These are phyloP conservation scores for Helichrysum umbraculigerum DNA, from an alignment of 129 eudicot species.

Conservation along the genomic window DNA sequence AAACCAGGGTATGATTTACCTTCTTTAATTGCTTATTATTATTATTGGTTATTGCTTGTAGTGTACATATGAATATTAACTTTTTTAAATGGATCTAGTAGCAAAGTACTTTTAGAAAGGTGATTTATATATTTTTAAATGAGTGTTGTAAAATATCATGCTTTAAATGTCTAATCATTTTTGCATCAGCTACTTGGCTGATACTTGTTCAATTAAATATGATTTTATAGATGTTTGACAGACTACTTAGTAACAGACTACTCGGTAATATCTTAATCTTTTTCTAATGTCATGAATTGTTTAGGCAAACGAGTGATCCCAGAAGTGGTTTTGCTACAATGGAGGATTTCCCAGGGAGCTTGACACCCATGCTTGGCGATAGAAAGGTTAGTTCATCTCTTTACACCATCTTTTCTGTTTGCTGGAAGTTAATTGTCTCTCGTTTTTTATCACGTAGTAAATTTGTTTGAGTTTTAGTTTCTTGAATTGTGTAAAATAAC, in stretches of 20 bases:
- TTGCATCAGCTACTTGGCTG: not conserved
- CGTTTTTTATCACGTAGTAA: not conserved
- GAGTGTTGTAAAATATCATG: not conserved
- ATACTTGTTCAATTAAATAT: not conserved
- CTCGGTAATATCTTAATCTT: no score
- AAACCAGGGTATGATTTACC: constrained; percentile 87
- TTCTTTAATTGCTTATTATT: not conserved
- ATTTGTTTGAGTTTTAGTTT: not conserved
- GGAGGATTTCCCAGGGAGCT: constrained; percentile 82
- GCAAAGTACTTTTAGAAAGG: not conserved
- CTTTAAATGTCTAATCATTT: not conserved
- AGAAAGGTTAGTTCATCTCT: constrained; percentile 55
- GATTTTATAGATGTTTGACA: not conserved
- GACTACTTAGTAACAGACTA: not conserved
- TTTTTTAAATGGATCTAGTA: not conserved
- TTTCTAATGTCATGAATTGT: not conserved
- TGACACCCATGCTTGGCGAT: constrained; percentile 98
- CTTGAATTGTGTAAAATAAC: not conserved
- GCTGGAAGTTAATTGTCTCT: not conserved
- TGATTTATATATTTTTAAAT: not conserved
- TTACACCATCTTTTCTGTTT: not conserved
- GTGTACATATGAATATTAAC: not conserved
- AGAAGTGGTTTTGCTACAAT: constrained; percentile 95
- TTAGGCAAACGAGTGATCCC: constrained; percentile 96
- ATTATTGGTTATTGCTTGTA: not conserved